phyloP scores from a whole-genome alignment of 2,329 filamentous ascomycete genomes.

The Diplodia corticola region DNA sequence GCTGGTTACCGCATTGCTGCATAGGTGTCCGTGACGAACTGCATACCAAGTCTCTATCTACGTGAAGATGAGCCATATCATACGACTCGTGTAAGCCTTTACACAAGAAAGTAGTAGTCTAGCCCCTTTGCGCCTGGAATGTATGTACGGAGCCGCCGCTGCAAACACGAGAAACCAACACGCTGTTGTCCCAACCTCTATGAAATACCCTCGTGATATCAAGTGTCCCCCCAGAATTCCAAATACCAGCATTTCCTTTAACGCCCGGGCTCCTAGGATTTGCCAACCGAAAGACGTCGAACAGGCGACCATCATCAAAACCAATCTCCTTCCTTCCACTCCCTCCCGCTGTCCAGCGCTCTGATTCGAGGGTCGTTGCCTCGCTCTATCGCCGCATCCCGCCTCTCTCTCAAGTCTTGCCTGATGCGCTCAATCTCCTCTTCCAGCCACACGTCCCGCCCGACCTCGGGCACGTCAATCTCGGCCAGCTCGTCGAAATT shows the following conservation, averaged over 20 bases:
- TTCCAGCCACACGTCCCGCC: slow-evolving; percentile 46
- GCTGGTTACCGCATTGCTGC: not conserved
- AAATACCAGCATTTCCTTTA: not conserved
- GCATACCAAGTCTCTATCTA: not conserved
- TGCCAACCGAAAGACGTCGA: not conserved
- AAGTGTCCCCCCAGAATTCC: not conserved
- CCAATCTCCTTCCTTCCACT: slow-evolving; percentile 58
- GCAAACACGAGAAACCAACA: too few relatives aligned
- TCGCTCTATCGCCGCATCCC: slow-evolving; percentile 48
- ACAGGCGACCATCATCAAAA: slow-evolving; percentile 41
- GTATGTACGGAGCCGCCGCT: not conserved
- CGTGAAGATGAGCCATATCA: not conserved
- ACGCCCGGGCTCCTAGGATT: not conserved
- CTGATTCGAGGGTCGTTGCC: slow-evolving; percentile 54
- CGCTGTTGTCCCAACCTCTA: not conserved
- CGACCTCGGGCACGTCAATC: slow-evolving; percentile 42
- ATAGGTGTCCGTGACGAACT: not conserved
- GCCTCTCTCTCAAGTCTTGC: slow-evolving; percentile 40
- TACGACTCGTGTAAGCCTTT: too few relatives aligned
- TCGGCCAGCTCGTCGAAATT: slow-evolving; percentile 36
- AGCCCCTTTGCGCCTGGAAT: not conserved
- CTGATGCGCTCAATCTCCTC: slow-evolving; percentile 48
- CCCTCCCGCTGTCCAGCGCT: slow-evolving; percentile 54
- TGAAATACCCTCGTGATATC: not conserved
- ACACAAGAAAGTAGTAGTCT: not conserved